Percentiles rank a stretch among this genome's conserved stretches.
phyloP scores from a whole-genome alignment of 2,329 filamentous ascomycete species.

The Dothidotthia symphoricarpi region DNA sequence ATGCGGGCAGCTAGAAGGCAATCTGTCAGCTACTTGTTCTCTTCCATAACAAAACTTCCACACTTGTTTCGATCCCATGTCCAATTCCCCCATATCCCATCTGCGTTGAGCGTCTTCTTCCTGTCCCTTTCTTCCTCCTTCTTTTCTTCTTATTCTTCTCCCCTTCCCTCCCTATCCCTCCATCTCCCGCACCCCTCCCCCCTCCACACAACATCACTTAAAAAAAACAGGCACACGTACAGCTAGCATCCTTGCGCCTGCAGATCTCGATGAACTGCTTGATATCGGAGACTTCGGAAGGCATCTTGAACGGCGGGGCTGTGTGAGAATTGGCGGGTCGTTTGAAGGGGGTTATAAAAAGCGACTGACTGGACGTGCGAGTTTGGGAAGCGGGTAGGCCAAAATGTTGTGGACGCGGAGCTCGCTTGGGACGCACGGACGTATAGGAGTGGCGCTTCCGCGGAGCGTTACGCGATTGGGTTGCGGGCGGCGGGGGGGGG shows the following conservation, averaged over 20 bases:
- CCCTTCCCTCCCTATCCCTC: slow-evolving; percentile 2
- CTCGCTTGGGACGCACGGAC: slow-evolving; percentile 39
- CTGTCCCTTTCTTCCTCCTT: slow-evolving; percentile 1
- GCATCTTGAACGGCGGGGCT: slow-evolving; percentile 80
- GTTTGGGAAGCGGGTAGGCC: slow-evolving; percentile 10
- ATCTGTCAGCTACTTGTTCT: slow-evolving; percentile 6
- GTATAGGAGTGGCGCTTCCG: slow-evolving; percentile 22
- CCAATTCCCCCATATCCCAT: neutral
- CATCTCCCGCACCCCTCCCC: neutral
- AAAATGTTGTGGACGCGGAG: slow-evolving; percentile 35
- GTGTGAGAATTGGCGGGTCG: slow-evolving; percentile 20
- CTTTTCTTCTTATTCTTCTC: neutral
- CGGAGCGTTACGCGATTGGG: slow-evolving; percentile 15
- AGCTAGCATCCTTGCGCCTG: slow-evolving; percentile 98
- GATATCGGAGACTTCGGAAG: slow-evolving; percentile 96
- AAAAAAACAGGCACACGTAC: slow-evolving; percentile 60
- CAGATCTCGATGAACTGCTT: slow-evolving; percentile 99
- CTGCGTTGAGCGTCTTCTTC: no score
- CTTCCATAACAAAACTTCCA: no score
- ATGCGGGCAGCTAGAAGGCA: slow-evolving; percentile 49
- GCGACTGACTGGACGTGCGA: slow-evolving; percentile 14
- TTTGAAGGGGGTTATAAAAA: no score
- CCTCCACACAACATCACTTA: no score
- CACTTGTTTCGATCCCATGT: no score
- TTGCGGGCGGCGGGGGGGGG: slow-evolving; percentile 16